Conservation (phyloP, 2,329 filamentous ascomycete species). For the Aspergillus sp. region DNA sequence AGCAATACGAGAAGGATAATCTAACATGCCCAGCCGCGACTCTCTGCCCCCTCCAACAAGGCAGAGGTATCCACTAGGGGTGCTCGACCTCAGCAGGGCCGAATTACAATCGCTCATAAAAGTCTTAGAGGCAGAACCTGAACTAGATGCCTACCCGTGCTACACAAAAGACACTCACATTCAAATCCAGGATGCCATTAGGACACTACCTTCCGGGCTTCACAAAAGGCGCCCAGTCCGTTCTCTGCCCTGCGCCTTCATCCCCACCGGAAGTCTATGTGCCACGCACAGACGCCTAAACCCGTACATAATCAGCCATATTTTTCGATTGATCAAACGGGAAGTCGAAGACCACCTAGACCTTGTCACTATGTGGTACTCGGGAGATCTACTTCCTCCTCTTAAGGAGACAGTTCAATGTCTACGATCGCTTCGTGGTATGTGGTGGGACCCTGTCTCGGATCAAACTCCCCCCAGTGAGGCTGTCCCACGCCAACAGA, state of each 20-base stretch:
- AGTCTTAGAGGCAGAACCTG: slow-evolving; percentile 23
- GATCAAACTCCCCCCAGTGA: slow-evolving; percentile 3
- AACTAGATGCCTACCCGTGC: neutral
- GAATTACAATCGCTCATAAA: slow-evolving; percentile 25
- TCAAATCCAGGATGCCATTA: slow-evolving; percentile 11
- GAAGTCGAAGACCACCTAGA: slow-evolving; percentile 27
- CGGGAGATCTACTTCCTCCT: slow-evolving; percentile 7
- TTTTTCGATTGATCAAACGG: slow-evolving; percentile 20
- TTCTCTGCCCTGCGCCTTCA: slow-evolving; percentile 18
- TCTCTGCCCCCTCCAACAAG: neutral
- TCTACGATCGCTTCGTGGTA: slow-evolving; percentile 29
- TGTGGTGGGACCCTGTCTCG: slow-evolving; percentile 29
- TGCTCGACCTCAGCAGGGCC: slow-evolving; percentile 19
- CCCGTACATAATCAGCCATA: slow-evolving; percentile 19
- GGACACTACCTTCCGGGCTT: slow-evolving; percentile 12
- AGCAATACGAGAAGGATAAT: neutral
- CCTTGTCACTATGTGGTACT: slow-evolving; percentile 19
- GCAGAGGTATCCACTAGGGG: slow-evolving; percentile 18
- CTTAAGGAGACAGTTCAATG: slow-evolving; percentile 16
- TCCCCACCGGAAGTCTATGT: slow-evolving; percentile 22
- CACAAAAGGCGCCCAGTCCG: slow-evolving; percentile 14
- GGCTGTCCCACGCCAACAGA: slow-evolving; percentile 30
- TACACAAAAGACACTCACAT: neutral
- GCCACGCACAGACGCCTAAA: slow-evolving; percentile 25
- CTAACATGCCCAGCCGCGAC: neutral